Evolutionary conservation across 257 asterid species (phyloP).

Genomic region (Lithospermum erythrorhizon): DNA sequence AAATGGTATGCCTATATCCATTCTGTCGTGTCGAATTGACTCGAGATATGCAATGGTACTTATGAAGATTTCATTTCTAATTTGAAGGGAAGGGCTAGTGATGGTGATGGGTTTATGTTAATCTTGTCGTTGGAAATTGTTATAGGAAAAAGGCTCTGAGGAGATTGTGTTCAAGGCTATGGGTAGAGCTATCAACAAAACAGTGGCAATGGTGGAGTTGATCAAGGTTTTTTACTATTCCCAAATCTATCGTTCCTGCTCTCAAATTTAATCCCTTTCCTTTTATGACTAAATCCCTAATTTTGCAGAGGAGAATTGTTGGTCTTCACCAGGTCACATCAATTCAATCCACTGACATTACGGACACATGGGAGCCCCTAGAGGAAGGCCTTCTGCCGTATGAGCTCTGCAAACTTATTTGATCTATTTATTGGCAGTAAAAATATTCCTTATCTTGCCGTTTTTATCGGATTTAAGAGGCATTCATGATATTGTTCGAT

Average conservation of each 20-base stretch:
- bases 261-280: conserved; percentile 15
- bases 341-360: conserved; percentile 79
- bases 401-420: conserved; percentile 13
- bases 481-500: conserved; percentile 7
- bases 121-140: neutral
- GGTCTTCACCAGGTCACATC: conserved; percentile 88
- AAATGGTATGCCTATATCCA: neutral
- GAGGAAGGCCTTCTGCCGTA: conserved; percentile 98
- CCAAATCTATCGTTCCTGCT: neutral
- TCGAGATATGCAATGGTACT: neutral
- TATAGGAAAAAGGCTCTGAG: conserved; percentile 50
- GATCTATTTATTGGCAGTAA: neutral
- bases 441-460: neutral
- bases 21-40: neutral
- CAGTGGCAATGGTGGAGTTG: conserved; percentile 56
- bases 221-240: conserved; percentile 32
- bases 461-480: neutral
- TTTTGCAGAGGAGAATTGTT: conserved; percentile 81
- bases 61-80: neutral
- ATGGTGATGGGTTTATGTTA: no score
- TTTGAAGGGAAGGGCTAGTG: neutral
- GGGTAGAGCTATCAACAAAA: conserved; percentile 73
- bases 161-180: conserved; percentile 60
- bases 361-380: conserved; percentile 95
- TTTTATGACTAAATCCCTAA: neutral